These are phyloP conservation scores for Boletus reticuloceps DNA, from an alignment of 768 basidiomycete species.

Conservation along the genomic window DNA sequence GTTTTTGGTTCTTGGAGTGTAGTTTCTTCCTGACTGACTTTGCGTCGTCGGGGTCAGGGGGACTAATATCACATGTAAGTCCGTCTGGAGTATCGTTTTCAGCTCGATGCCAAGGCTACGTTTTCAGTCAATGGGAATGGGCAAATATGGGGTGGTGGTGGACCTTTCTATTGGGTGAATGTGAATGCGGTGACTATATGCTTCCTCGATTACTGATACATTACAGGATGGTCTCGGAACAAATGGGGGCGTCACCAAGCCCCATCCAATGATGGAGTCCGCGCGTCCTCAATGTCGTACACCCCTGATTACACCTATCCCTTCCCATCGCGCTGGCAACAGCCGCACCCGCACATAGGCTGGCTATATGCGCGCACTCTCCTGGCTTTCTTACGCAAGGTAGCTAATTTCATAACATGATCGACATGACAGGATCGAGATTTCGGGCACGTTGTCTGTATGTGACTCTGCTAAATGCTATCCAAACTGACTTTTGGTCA, in stretches of 20 bases:
- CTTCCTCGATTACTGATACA: not conserved
- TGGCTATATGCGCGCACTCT: too few relatives aligned
- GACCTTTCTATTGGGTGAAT: slow-evolving; percentile 43
- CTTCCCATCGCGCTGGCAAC: too few relatives aligned
- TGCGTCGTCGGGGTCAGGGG: slow-evolving; percentile 35
- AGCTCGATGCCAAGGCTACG: not conserved
- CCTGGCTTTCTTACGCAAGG: too few relatives aligned
- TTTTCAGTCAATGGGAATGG: slow-evolving; percentile 41
- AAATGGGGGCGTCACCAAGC: slow-evolving; percentile 15
- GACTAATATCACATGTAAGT: slow-evolving; percentile 45
- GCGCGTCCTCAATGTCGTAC: not conserved
- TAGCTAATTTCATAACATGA: too few relatives aligned
- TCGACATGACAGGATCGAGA: slow-evolving; percentile 29
- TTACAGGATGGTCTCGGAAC: slow-evolving; percentile 27
- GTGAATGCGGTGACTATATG: not conserved
- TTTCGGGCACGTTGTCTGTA: slow-evolving; percentile 41
- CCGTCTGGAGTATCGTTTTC: not conserved
- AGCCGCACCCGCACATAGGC: too few relatives aligned
- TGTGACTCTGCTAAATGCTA: not conserved
- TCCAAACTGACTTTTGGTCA: slow-evolving; percentile 10
- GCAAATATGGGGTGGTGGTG: slow-evolving; percentile 41
- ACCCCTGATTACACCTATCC: too few relatives aligned
- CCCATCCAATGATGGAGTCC: slow-evolving; percentile 41
- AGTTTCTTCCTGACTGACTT: not conserved
- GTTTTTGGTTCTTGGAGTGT: not conserved